phyloP scores from a whole-genome alignment of 306 rosid species.

The Prunus davidiana region DNA sequence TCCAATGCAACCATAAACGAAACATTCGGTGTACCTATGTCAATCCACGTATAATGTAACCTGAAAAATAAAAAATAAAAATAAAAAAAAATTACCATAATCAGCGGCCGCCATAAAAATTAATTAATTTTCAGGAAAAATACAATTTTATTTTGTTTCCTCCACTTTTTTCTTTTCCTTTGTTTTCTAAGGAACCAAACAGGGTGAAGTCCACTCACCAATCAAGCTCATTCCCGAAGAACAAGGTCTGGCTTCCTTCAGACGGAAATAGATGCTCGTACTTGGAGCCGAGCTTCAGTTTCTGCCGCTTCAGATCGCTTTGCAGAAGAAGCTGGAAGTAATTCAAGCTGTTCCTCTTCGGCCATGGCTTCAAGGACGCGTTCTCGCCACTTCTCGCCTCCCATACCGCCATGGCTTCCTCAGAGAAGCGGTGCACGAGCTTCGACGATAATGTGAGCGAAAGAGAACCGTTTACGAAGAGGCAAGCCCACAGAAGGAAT shows the following conservation, averaged over 20 bases:
- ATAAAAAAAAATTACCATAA: background rate
- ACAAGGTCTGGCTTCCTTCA: slow-evolving; percentile 50
- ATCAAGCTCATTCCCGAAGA: slow-evolving; percentile 60
- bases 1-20: slow-evolving; percentile 81
- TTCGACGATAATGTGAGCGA: slow-evolving; percentile 31
- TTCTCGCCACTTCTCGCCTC: slow-evolving; percentile 20
- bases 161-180: background rate
- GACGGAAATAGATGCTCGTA: slow-evolving; percentile 56
- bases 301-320: slow-evolving; percentile 42
- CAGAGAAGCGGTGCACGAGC: slow-evolving; percentile 61
- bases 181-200: background rate
- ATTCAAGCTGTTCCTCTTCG: slow-evolving; percentile 36
- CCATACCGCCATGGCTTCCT: slow-evolving; percentile 35
- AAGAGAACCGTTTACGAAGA: background rate
- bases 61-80: slow-evolving; percentile 19
- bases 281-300: slow-evolving; percentile 41
- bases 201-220: slow-evolving; percentile 44
- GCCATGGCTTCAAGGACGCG: slow-evolving; percentile 30
- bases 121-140: background rate
- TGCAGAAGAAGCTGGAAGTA: slow-evolving; percentile 43
- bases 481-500: background rate
- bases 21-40: slow-evolving; percentile 65
- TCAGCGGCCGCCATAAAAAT: background rate
- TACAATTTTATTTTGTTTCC: background rate
- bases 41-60: slow-evolving; percentile 74